Conservation (phyloP, 352 stramenopile genomes). For the Achlya hypogyna region DNA sequence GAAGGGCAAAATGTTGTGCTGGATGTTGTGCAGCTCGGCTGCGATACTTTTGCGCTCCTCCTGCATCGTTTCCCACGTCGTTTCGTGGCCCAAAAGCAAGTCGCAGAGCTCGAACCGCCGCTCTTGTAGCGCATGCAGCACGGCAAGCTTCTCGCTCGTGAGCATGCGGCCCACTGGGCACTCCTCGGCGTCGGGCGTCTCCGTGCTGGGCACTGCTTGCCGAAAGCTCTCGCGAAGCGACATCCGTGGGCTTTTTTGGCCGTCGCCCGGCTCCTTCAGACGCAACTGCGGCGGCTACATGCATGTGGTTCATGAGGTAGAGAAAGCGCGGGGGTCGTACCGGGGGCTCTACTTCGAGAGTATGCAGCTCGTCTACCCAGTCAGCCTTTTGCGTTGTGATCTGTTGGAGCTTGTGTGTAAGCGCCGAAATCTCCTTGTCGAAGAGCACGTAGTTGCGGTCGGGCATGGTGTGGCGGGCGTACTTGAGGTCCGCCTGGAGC, state of each 20-base stretch:
- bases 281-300: constrained; percentile 9
- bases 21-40: background rate
- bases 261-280: background rate
- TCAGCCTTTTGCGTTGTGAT: constrained; percentile 74
- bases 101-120: constrained; percentile 11
- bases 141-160: constrained; percentile 10
- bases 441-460: constrained; percentile 24
- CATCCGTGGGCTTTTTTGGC: constrained; percentile 25
- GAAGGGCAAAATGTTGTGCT: constrained; percentile 6
- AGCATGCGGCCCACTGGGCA: background rate
- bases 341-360: no score
- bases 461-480: constrained; percentile 16
- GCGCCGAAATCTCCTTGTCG: constrained; percentile 67
- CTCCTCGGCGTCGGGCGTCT: background rate
- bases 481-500: constrained; percentile 31
- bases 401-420: constrained; percentile 62
- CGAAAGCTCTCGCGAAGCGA: constrained; percentile 10
- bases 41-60: constrained; percentile 2
- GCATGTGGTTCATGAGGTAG: background rate
- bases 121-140: constrained; percentile 1
- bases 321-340: background rate
- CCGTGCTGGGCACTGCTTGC: background rate
- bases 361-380: constrained; percentile 49
- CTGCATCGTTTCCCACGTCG: background rate
- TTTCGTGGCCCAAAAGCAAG: constrained; percentile 1